Conservation (phyloP, 176 grass and related monocot genomes). For the Elaeis guineensis region DNA sequence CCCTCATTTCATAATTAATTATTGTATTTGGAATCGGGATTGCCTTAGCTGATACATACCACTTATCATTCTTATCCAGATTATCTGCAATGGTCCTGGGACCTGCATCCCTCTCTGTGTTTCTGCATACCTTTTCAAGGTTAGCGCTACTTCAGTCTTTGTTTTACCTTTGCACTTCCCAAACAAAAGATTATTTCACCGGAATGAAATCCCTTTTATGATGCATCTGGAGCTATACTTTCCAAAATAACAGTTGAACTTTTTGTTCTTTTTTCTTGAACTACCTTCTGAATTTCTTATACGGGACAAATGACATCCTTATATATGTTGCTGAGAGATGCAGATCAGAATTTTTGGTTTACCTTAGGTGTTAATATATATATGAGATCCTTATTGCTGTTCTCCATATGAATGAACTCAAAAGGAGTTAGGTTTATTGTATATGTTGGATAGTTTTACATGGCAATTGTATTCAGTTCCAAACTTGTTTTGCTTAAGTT, state of each 20-base stretch:
- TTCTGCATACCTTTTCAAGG: conserved; percentile 76
- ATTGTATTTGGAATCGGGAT: background rate
- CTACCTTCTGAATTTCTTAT: too few species aligned
- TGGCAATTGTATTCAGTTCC: background rate
- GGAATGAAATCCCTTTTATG: too few species aligned
- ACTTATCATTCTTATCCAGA: conserved; percentile 37
- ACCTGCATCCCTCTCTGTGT: conserved; percentile 80
- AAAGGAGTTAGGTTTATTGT: too few species aligned
- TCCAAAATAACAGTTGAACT: too few species aligned
- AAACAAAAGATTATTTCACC: background rate
- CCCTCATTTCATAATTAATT: conserved; percentile 8
- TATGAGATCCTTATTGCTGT: too few species aligned
- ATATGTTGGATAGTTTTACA: background rate
- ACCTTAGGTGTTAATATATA: too few species aligned
- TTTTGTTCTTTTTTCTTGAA: too few species aligned
- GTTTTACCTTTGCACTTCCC: background rate
- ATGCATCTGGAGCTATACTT: too few species aligned
- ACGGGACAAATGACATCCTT: too few species aligned
- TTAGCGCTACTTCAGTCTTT: conserved; percentile 9
- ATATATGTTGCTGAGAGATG: too few species aligned
- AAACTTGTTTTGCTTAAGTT: conserved; percentile 1
- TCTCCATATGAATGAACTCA: too few species aligned
- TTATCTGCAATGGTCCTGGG: conserved; percentile 91
- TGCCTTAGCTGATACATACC: background rate
- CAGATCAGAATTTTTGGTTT: too few species aligned